These are phyloP conservation scores for Boeremia lycopersici DNA, from an alignment of 2,329 filamentous ascomycete species.

Conservation along the genomic window DNA sequence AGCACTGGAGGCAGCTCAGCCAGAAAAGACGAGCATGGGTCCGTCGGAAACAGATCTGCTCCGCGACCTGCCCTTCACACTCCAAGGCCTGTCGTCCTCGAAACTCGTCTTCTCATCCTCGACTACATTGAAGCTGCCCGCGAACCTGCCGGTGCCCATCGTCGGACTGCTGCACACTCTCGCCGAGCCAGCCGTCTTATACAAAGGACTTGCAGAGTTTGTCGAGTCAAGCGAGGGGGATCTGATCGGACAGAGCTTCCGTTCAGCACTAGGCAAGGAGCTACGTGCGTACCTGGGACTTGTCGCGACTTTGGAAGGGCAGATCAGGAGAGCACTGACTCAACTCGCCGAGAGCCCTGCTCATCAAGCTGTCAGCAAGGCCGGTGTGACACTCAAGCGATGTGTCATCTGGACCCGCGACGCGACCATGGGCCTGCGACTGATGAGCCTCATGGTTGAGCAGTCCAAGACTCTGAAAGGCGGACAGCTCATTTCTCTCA, in stretches of 20 bases:
- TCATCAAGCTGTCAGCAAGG: slow-evolving; percentile 76
- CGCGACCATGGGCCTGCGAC: slow-evolving; percentile 89
- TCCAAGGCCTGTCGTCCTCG: slow-evolving; percentile 89
- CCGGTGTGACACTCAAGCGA: slow-evolving; percentile 90
- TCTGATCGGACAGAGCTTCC: slow-evolving; percentile 87
- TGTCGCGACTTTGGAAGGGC: slow-evolving; percentile 88
- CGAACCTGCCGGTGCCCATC: slow-evolving; percentile 80
- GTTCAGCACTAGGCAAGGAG: slow-evolving; percentile 83
- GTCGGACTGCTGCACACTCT: slow-evolving; percentile 86
- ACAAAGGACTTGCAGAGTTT: slow-evolving; percentile 79
- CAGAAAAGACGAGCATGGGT: slow-evolving; percentile 22
- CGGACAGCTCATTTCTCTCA: slow-evolving; percentile 89
- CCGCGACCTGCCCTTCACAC: slow-evolving; percentile 83
- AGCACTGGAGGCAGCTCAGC: slow-evolving; percentile 16
- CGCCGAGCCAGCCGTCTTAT: slow-evolving; percentile 92
- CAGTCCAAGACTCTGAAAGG: slow-evolving; percentile 83
- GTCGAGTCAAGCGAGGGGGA: slow-evolving; percentile 81
- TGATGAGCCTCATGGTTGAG: slow-evolving; percentile 94
- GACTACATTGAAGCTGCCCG: slow-evolving; percentile 74
- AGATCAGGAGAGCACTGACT: slow-evolving; percentile 82
- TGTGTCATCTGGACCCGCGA: slow-evolving; percentile 98
- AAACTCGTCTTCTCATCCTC: slow-evolving; percentile 77
- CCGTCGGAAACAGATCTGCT: slow-evolving; percentile 56
- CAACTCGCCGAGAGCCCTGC: slow-evolving; percentile 72
- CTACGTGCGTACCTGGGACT: slow-evolving; percentile 87